These are phyloP conservation scores for Clavispora asparagi DNA, from an alignment of 805 yeast species.

Conservation along the genomic window DNA sequence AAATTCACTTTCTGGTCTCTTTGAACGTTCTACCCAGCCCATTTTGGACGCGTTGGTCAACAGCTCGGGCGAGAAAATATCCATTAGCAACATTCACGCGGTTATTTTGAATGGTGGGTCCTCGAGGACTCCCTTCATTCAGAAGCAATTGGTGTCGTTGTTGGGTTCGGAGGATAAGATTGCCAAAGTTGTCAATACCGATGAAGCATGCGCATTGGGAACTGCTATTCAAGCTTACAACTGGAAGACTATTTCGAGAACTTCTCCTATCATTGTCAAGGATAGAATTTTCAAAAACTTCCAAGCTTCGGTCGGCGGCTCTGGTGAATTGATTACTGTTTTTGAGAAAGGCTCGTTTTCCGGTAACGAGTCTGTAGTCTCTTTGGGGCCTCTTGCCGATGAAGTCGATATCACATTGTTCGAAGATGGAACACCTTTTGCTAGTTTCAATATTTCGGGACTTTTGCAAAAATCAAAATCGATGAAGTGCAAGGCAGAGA, in stretches of 20 bases:
- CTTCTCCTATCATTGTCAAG: slow-evolving; percentile 47
- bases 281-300: slow-evolving; percentile 54
- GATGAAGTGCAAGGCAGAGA: slow-evolving; percentile 36
- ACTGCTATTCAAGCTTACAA: slow-evolving; percentile 76
- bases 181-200: slow-evolving; percentile 87
- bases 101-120: slow-evolving; percentile 88
- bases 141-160: slow-evolving; percentile 48
- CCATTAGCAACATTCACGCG: slow-evolving; percentile 43
- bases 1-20: slow-evolving; percentile 40
- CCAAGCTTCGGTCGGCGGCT: slow-evolving; percentile 29
- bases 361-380: slow-evolving; percentile 28
- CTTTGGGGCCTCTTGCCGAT: slow-evolving; percentile 30
- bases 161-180: slow-evolving; percentile 53
- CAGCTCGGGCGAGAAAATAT: slow-evolving; percentile 20
- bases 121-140: slow-evolving; percentile 84
- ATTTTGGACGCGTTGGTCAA: slow-evolving; percentile 45
- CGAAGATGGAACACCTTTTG: slow-evolving; percentile 35
- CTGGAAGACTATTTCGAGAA: slow-evolving; percentile 58
- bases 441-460: slow-evolving; percentile 22
- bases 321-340: slow-evolving; percentile 21
- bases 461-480: slow-evolving; percentile 23
- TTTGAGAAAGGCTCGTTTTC: slow-evolving; percentile 46
- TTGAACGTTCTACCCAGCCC: slow-evolving; percentile 48
- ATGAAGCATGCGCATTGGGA: slow-evolving; percentile 90
- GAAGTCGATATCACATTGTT: slow-evolving; percentile 26